phyloP scores from a whole-genome alignment of 2,329 filamentous ascomycete genomes.

The Corinectria fuckeliana region DNA sequence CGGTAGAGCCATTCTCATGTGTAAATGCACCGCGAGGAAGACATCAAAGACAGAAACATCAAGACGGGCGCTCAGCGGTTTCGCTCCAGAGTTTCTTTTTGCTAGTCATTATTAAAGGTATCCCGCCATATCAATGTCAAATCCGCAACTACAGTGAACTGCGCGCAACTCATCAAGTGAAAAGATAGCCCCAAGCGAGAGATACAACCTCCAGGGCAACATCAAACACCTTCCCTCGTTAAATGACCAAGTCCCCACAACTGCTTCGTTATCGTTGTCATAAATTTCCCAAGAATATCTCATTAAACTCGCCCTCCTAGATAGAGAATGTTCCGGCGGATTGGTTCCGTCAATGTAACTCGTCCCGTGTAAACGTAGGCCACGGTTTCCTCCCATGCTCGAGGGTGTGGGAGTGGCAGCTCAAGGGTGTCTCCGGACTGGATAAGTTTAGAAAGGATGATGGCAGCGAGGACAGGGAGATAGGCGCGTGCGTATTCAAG shows the following conservation, averaged over 20 bases:
- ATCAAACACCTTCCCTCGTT: neutral
- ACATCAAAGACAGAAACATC: neutral
- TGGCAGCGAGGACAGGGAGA: slow-evolving; percentile 60
- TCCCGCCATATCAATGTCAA: neutral
- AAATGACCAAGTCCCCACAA: neutral
- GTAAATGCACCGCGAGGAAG: neutral
- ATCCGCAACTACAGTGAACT: neutral
- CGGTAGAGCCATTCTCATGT: neutral
- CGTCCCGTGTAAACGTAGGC: slow-evolving; percentile 61
- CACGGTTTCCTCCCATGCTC: slow-evolving; percentile 62
- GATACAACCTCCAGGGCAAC: neutral
- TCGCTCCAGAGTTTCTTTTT: no score
- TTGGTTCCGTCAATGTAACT: slow-evolving; percentile 51
- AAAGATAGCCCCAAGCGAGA: neutral
- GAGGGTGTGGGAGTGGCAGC: slow-evolving; percentile 63
- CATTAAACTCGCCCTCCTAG: slow-evolving; percentile 57
- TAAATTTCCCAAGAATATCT: no score
- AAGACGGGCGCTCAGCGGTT: neutral
- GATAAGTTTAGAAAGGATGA: slow-evolving; percentile 62
- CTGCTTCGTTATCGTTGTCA: no score
- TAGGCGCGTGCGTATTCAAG: slow-evolving; percentile 41
- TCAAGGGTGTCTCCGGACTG: slow-evolving; percentile 60
- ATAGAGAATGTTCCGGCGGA: slow-evolving; percentile 61
- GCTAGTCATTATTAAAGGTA: neutral
- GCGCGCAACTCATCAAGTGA: neutral